Evolutionary conservation across 2,329 filamentous ascomycete species (phyloP), one percentile per base, ranked within the genome.

Genomic region (Epichloe sp.): DNA sequence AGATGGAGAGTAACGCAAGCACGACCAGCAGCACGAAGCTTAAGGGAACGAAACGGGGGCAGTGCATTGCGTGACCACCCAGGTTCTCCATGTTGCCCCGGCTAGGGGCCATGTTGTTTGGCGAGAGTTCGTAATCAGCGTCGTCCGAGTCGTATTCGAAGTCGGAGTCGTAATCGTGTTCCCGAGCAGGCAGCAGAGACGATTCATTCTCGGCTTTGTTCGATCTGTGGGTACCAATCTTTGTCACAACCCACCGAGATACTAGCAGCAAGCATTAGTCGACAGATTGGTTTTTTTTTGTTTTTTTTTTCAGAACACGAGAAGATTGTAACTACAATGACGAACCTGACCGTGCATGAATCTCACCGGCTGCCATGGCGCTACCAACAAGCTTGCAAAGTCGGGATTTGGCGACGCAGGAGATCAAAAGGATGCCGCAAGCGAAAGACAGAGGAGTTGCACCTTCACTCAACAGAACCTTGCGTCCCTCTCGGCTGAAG

Each of bases 401-500:
- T 15, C 59, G 21, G 36, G 56, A 55, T 12, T 62, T 60, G 23
- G 53, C 34, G 37, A 60, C 52, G 52, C 59, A 59, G 10, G 61
- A 51, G 5, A 62, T 38, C 8, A 58, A 31, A 36, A 65, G 37
- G 37, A 63, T 52, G 41, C 55, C 36, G 15, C 55, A 50, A 40
- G 56, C 55, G 37, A 58, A 55, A 15, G 56, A 56, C 37, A 62
- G 17, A 8, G 63, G 60, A 21, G 59, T 57, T 44, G 53, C 56
- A 34, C 62, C 60, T 15, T 63, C 64, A 19, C 58, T 63, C 10
- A 66, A 56, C 31, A 65, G 52, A 21, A 66, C 58, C 54, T 65
- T 64, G 26, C 63, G 55, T 17, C 58, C 60, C 43, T 65, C 64
- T 48, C 60, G 59, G 53, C 59, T 60, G 34, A 56, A 55, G 19